These are phyloP conservation scores for Saposhnikovia divaricata DNA, from an alignment of 129 eudicot species.

Conservation along the genomic window DNA sequence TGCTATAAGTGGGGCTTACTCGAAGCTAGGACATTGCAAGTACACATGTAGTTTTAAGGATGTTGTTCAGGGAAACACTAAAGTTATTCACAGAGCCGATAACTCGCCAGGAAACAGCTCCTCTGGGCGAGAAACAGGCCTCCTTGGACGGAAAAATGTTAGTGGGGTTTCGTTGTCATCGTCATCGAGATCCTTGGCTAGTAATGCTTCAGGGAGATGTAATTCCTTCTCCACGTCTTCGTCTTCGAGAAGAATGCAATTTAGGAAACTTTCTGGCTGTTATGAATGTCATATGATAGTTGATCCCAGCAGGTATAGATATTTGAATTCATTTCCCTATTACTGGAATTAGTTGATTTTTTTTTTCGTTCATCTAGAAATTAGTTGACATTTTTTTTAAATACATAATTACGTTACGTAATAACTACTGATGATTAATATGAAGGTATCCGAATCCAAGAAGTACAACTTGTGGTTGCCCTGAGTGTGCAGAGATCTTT, in stretches of 20 bases:
- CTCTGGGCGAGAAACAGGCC: conserved; percentile 47
- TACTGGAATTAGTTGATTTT: too few relatives aligned
- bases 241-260: conserved; percentile 65
- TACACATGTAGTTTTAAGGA: conserved; percentile 60
- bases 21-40: conserved; percentile 54
- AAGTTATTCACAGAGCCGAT: conserved; percentile 79
- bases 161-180: conserved; percentile 19
- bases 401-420: background rate
- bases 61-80: conserved; percentile 59
- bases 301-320: conserved; percentile 60
- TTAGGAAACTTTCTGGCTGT: conserved; percentile 88
- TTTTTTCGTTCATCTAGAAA: too few relatives aligned
- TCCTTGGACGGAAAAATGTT: conserved; percentile 32
- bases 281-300: conserved; percentile 80
- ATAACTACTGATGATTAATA: background rate
- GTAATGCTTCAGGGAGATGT: conserved; percentile 40
- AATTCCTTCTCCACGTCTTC: conserved; percentile 34
- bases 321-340: too few relatives aligned
- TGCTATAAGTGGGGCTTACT: conserved; percentile 3
- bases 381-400: background rate
- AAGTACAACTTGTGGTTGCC: conserved; percentile 63
- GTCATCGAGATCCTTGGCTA: conserved; percentile 34
- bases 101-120: conserved; percentile 71
- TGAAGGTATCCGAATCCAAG: conserved; percentile 65
- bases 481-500: conserved; percentile 88